These are phyloP conservation scores for Aspergillus tanneri DNA, from an alignment of 2,329 filamentous ascomycete genomes.

Conservation along the genomic window DNA sequence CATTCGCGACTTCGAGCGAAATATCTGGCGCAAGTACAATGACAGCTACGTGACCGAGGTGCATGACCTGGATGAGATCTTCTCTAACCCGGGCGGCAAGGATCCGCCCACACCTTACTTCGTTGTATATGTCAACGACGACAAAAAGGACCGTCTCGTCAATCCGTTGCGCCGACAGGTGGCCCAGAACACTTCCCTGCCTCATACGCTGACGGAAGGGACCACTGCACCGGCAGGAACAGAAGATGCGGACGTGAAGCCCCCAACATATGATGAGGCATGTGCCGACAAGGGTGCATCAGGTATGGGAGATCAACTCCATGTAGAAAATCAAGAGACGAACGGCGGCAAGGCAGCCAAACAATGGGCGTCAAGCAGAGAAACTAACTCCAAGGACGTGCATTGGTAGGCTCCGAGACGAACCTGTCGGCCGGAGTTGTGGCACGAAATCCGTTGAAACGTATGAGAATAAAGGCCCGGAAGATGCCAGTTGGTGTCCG, in stretches of 20 bases:
- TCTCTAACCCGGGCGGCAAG: slow-evolving; percentile 61
- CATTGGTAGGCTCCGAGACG: slow-evolving; percentile 29
- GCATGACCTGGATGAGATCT: slow-evolving; percentile 64
- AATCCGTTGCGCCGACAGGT: slow-evolving; percentile 57
- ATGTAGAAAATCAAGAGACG: slow-evolving; percentile 7
- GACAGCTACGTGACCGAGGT: slow-evolving; percentile 75
- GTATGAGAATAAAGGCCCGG: slow-evolving; percentile 31
- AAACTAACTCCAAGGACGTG: slow-evolving; percentile 28
- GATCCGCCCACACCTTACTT: slow-evolving; percentile 76
- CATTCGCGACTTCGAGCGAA: slow-evolving; percentile 81
- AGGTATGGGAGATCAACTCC: slow-evolving; percentile 30
- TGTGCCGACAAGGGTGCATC: slow-evolving; percentile 20
- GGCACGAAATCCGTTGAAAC: slow-evolving; percentile 36
- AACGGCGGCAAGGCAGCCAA: slow-evolving; percentile 10
- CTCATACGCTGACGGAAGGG: slow-evolving; percentile 13
- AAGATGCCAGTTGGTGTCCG: no score
- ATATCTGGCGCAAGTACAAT: slow-evolving; percentile 91
- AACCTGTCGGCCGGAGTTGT: slow-evolving; percentile 11
- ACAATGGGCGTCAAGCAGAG: slow-evolving; percentile 15
- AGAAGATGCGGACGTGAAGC: slow-evolving; percentile 30
- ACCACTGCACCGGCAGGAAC: slow-evolving; percentile 10
- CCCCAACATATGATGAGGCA: slow-evolving; percentile 31
- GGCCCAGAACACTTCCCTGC: slow-evolving; percentile 14
- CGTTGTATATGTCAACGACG: slow-evolving; percentile 75
- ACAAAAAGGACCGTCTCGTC: slow-evolving; percentile 59